Evolutionary conservation across 192 early-diverging fungal genomes (phyloP).

Genomic region (Backusella mclennaniae): DNA sequence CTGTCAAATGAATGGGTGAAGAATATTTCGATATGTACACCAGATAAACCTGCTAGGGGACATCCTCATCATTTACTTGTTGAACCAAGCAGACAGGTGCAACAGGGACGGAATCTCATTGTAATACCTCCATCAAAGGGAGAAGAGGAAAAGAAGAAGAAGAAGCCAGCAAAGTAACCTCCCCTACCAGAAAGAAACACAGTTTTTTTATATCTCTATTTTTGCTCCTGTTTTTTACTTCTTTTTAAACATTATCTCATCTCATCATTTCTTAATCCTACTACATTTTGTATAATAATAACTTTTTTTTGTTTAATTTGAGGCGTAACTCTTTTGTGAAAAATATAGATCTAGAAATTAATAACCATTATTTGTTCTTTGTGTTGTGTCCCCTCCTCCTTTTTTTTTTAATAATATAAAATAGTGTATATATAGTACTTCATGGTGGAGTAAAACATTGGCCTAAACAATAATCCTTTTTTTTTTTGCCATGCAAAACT

Average conservation of each 20-base stretch:
- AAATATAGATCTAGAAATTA: not conserved
- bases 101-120: constrained; percentile 9
- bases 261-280: not conserved
- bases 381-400: too few relatives aligned
- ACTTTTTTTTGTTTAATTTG: not conserved
- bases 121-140: not conserved
- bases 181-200: not conserved
- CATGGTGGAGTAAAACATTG: too few relatives aligned
- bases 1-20: constrained; percentile 76
- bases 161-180: not conserved
- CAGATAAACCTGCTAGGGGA: not conserved
- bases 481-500: not conserved
- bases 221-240: not conserved
- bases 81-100: not conserved
- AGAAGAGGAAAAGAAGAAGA: not conserved
- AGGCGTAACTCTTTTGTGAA: not conserved
- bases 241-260: not conserved
- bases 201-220: not conserved
- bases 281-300: not conserved
- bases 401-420: too few relatives aligned
- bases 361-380: not conserved
- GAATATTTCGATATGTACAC: constrained; percentile 51
- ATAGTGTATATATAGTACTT: too few relatives aligned
- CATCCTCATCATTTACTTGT: constrained; percentile 33
- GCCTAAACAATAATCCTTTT: not conserved